Conservation (phyloP, 2,329 filamentous ascomycete genomes). For the Uncinocarpus reesii region DNA sequence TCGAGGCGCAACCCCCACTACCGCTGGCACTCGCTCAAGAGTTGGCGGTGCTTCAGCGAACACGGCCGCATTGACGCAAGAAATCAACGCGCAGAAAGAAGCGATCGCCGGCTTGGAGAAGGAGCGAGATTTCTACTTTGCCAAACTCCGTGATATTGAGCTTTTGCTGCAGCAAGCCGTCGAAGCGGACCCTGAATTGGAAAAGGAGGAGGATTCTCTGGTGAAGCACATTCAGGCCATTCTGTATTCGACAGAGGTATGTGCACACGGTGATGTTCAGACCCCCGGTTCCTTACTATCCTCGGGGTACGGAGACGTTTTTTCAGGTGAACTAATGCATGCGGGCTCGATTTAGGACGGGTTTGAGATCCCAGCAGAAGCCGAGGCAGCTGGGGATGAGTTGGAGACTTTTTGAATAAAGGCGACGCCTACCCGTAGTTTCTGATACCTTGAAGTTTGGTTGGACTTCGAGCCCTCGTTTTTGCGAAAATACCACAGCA, state of each 20-base stretch:
- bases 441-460: conserved; percentile 2
- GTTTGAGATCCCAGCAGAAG: conserved; percentile 78
- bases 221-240: conserved; percentile 95
- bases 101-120: conserved; percentile 90
- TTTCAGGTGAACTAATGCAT: conserved; percentile 3
- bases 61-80: conserved; percentile 64
- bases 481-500: conserved; percentile 6
- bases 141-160: conserved; percentile 95
- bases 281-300: conserved; percentile 1
- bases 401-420: conserved; percentile 31
- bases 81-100: conserved; percentile 85
- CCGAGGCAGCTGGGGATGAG: conserved; percentile 32
- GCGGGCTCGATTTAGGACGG: conserved; percentile 29
- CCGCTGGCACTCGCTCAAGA: conserved; percentile 39
- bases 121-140: conserved; percentile 98
- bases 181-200: conserved; percentile 82
- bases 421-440: not conserved
- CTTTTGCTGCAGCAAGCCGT: conserved; percentile 84
- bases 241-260: conserved; percentile 85
- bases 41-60: conserved; percentile 39
- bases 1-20: conserved; percentile 53
- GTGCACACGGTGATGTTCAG: conserved; percentile 13
- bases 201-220: conserved; percentile 84
- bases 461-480: not conserved
- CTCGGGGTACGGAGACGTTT: not conserved